These are phyloP conservation scores for Thalassiosira livingstoniorum DNA, from an alignment of 352 stramenopile species.

Conservation along the genomic window DNA sequence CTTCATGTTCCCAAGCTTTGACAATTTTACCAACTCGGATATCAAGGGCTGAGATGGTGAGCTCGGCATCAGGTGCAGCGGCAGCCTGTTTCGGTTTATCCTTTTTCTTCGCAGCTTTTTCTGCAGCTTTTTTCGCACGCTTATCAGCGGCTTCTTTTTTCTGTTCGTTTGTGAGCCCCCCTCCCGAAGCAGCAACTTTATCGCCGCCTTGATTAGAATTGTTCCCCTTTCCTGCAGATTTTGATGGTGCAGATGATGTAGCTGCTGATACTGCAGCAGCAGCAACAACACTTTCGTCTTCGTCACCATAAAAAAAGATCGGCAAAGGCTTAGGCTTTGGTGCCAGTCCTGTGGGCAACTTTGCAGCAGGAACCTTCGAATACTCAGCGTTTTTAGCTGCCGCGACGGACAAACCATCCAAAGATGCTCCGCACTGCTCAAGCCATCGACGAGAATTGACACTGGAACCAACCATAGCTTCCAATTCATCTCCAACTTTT, in stretches of 20 bases:
- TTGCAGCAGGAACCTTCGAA: slow-evolving; percentile 25
- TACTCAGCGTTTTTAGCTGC: slow-evolving; percentile 31
- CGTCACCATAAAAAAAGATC: slow-evolving; percentile 72
- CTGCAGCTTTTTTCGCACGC: slow-evolving; percentile 47
- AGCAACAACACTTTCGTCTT: slow-evolving; percentile 34
- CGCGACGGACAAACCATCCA: slow-evolving; percentile 27
- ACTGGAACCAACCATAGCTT: slow-evolving; percentile 7
- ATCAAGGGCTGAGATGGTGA: slow-evolving; percentile 80
- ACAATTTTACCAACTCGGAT: slow-evolving; percentile 81
- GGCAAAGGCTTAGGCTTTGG: slow-evolving; percentile 40
- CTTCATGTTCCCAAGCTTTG: slow-evolving; percentile 87
- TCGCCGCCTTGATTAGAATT: neutral
- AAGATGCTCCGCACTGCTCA: slow-evolving; percentile 46
- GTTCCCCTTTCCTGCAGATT: neutral
- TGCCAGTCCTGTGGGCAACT: slow-evolving; percentile 24
- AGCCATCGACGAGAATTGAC: slow-evolving; percentile 65
- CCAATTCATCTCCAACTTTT: slow-evolving; percentile 18
- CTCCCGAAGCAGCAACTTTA: slow-evolving; percentile 7
- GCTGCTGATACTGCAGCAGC: neutral
- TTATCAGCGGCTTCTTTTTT: slow-evolving; percentile 57
- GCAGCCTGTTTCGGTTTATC: slow-evolving; percentile 2
- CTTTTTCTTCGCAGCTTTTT: slow-evolving; percentile 32
- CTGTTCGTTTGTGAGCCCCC: slow-evolving; percentile 48
- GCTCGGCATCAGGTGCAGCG: slow-evolving; percentile 3
- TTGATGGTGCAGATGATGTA: neutral